Base-by-base conservation (phyloP, 2,329 filamentous ascomycete species). In the Chaetomiaceae sp. region DNA sequence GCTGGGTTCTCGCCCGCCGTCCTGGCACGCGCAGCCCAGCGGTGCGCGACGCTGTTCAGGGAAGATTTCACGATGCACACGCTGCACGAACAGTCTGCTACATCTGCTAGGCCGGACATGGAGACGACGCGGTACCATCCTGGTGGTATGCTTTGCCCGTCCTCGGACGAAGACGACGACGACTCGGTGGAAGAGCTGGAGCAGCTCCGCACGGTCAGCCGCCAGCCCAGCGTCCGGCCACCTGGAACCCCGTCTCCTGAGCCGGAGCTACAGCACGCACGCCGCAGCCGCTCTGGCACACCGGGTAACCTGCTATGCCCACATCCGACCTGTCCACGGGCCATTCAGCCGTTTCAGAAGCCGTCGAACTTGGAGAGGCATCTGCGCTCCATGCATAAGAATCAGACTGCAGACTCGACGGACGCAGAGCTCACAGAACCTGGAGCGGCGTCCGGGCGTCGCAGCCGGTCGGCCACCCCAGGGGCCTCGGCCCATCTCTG, bases 1-100 rank as follows among this genome's bases (percentile, higher is more conserved):
- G 78, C 78, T 2, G 88, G 86, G 0, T 90, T 89, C 65, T 70
- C 84, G 1, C 64, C 72, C 0, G 64, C 69, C 1, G 84, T 81
- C 1, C 66, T 96, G 11, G 76, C 81, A 42, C 78, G 86, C 24
- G 78, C 88, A 0, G 77, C 84, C 2, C 73, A 81, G 58, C 77
- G 91, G 39, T 97, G 90, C 58, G 79, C 84, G 2, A 70, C 77
- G 37, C 68, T 95, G 0, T 95, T 96, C 56, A 76, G 75, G 0
- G 78, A 93, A 64, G 70, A 75, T 19, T 88, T 93, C 77, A 66
- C 70, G 2, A 73, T 89, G 47, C 72, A 75, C 19, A 78, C 71
- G 0, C 66, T 88, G 27, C 41, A 42, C 9, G 57, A 55, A 6
- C 52, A 54, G 35, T 51, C 35, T n/a, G 42, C 42, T 30, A 32